These are phyloP conservation scores for Medakamo hakoo DNA, from an alignment of 139 green algal species.

Conservation along the genomic window DNA sequence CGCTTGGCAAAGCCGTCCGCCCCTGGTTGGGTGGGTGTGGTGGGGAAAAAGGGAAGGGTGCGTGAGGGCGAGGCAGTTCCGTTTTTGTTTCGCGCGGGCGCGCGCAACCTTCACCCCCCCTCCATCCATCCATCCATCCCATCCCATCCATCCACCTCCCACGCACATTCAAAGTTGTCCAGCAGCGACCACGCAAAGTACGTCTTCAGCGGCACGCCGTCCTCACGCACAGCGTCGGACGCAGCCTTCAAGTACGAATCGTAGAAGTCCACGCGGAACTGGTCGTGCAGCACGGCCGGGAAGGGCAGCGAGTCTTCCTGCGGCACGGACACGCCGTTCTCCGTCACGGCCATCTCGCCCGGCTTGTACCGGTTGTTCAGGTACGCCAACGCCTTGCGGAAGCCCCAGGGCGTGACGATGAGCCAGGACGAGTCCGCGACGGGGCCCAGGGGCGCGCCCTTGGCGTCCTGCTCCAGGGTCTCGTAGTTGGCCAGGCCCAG, in stretches of 20 bases:
- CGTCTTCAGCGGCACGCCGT: constrained; percentile 8
- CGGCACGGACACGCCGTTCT: constrained; percentile 18
- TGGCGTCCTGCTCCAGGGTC: background rate
- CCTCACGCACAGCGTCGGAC: constrained; percentile 1
- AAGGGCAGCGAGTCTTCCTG: constrained; percentile 1
- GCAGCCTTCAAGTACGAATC: constrained; percentile 7
- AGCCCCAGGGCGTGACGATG: constrained; percentile 15
- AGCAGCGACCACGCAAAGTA: constrained; percentile 25
- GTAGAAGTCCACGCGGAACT: constrained; percentile 20
- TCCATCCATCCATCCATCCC: background rate
- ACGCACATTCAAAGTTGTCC: constrained; percentile 34
- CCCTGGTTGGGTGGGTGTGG: background rate
- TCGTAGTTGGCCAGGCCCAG: background rate
- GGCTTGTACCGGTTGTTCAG: constrained; percentile 14
- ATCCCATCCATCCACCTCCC: constrained; percentile 10
- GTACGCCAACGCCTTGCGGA: constrained; percentile 19
- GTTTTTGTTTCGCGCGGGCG: too few species aligned
- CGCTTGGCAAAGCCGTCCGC: background rate
- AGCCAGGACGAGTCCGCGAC: constrained; percentile 17
- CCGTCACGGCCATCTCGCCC: constrained; percentile 17
- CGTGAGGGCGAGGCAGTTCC: too few species aligned
- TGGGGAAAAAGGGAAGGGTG: too few species aligned
- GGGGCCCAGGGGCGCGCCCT: background rate
- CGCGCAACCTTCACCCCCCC: too few species aligned
- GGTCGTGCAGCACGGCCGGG: constrained; percentile 12